Conservation (phyloP, 768 basidiomycete genomes). For the Phaeolepiota aurea region DNA sequence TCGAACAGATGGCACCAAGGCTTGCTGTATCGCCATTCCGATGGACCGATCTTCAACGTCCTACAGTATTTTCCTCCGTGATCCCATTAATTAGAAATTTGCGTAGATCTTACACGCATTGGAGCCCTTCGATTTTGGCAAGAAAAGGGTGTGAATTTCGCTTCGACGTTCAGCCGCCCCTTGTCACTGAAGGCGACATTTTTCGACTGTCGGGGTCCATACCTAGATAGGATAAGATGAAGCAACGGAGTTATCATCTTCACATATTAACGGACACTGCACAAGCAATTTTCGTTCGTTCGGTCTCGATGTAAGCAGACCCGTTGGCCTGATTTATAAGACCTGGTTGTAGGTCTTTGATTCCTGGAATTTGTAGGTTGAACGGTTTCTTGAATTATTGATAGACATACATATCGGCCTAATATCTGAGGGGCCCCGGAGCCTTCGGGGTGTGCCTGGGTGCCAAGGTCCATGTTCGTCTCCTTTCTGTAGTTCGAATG, state of each 20-base stretch:
- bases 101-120: slow-evolving; percentile 56
- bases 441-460: slow-evolving; percentile 32
- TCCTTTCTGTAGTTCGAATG: slow-evolving; percentile 40
- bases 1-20: slow-evolving; percentile 74
- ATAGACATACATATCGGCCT: slow-evolving; percentile 84
- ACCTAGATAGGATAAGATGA: slow-evolving; percentile 31
- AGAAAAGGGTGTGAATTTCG: slow-evolving; percentile 95
- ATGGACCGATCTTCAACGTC: slow-evolving; percentile 91
- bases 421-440: slow-evolving; percentile 54
- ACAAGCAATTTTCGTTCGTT: slow-evolving; percentile 88
- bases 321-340: slow-evolving; percentile 92
- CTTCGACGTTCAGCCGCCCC: slow-evolving; percentile 88
- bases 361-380: slow-evolving; percentile 5
- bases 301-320: slow-evolving; percentile 93
- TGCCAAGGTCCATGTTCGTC: slow-evolving; percentile 19
- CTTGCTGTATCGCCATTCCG: slow-evolving; percentile 77
- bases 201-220: slow-evolving; percentile 82
- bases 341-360: slow-evolving; percentile 78
- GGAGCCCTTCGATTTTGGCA: slow-evolving; percentile 72
- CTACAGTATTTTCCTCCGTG: slow-evolving; percentile 32
- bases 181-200: slow-evolving; percentile 76
- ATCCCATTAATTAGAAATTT: slow-evolving; percentile 6
- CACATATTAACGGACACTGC: slow-evolving; percentile 67
- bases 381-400: too few relatives aligned
- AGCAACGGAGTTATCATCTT: slow-evolving; percentile 5